Evolutionary conservation across 148 eudicot species (phyloP).

Genomic region (Spergularia marina): DNA sequence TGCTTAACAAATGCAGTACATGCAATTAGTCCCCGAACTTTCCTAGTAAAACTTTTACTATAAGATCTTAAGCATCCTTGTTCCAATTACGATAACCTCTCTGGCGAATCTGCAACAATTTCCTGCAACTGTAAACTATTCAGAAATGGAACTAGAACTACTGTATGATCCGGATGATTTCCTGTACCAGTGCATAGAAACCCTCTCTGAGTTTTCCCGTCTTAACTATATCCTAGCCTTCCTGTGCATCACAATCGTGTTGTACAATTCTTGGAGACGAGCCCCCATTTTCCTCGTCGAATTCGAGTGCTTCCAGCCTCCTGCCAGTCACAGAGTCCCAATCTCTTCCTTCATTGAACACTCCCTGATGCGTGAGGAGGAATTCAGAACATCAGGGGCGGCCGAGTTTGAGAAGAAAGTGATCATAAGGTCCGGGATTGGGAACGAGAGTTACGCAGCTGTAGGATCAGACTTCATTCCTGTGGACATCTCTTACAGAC

Average conservation of each 20-base stretch:
- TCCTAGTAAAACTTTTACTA: neutral
- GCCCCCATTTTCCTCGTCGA: conserved; percentile 23
- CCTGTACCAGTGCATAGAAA: neutral
- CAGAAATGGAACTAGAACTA: conserved; percentile 24
- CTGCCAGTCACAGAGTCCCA: conserved; percentile 20
- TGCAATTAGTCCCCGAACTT: conserved; percentile 1
- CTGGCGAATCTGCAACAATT: neutral
- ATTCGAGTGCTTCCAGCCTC: conserved; percentile 28
- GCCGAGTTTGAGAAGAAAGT: conserved; percentile 34
- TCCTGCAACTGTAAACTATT: neutral
- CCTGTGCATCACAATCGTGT: neutral
- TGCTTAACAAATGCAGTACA: conserved; percentile 20
- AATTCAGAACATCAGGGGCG: conserved; percentile 11
- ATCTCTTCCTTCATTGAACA: conserved; percentile 35
- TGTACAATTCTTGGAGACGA: conserved; percentile 2
- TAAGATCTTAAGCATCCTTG: conserved; percentile 6
- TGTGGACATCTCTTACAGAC: conserved; percentile 24
- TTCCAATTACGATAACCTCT: neutral
- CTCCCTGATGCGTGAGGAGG: conserved; percentile 13
- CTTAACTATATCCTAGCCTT: conserved; percentile 19
- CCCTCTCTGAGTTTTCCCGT: conserved; percentile 3
- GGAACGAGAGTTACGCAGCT: conserved; percentile 26
- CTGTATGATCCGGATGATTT: conserved; percentile 19
- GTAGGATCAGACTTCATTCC: conserved; percentile 30
- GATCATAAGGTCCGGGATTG: conserved; percentile 29